Evolutionary conservation across 495 filamentous ascomycete species (phyloP).

Genomic region (Neurospora sp.): DNA sequence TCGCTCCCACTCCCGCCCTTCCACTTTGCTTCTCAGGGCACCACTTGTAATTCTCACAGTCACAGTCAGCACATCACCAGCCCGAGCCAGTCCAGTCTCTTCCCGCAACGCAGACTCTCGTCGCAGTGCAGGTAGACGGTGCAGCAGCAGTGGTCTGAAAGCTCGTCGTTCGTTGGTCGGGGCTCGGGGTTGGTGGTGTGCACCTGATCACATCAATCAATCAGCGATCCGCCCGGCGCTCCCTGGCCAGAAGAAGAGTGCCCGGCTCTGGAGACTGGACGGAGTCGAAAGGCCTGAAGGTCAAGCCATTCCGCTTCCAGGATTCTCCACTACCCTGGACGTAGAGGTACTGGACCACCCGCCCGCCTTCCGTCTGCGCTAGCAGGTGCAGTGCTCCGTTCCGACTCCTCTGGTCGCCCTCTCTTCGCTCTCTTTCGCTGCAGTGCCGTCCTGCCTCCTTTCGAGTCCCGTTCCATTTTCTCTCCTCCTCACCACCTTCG

Average conservation of each 20-base stretch:
- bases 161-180: neutral
- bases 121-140: neutral
- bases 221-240: neutral
- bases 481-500: neutral
- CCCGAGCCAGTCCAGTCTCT: neutral
- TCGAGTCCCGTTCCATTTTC: neutral
- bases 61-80: neutral
- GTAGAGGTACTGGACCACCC: neutral
- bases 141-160: neutral
- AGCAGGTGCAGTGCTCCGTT: neutral
- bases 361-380: neutral
- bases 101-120: neutral
- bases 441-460: neutral
- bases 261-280: neutral
- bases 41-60: neutral
- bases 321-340: neutral
- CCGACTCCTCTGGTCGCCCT: neutral
- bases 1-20: neutral
- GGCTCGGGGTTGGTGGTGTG: neutral
- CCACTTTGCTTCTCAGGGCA: neutral
- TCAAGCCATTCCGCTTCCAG: neutral
- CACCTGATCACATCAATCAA: neutral
- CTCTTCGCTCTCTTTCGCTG: neutral
- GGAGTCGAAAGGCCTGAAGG: neutral
- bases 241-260: neutral